Conservation (phyloP, 345 rosid species). For the Punica granatum region DNA sequence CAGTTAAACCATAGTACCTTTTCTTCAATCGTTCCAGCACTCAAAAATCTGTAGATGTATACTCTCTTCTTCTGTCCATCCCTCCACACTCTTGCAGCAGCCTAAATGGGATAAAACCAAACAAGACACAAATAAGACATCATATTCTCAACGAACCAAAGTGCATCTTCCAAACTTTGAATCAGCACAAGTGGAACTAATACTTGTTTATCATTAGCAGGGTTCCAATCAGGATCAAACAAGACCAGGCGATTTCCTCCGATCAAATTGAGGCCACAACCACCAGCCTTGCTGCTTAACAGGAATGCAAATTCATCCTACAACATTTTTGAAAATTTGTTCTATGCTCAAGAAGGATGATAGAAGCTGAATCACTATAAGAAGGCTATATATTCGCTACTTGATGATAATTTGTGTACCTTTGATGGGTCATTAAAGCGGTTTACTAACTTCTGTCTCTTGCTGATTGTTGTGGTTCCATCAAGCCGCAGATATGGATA, state of each 20-base stretch:
- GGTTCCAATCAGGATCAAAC: slow-evolving; percentile 99
- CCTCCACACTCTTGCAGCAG: slow-evolving; percentile 99
- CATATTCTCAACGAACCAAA: slow-evolving; percentile 9
- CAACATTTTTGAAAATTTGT: slow-evolving; percentile 8
- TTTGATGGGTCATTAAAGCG: slow-evolving; percentile 71
- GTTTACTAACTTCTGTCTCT: slow-evolving; percentile 94
- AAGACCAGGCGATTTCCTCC: slow-evolving; percentile 91
- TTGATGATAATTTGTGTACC: slow-evolving; percentile 29
- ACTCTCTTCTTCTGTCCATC: slow-evolving; percentile 99
- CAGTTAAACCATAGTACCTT: slow-evolving; percentile 37
- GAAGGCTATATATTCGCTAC: neutral
- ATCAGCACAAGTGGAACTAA: slow-evolving; percentile 7
- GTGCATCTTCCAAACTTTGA: neutral
- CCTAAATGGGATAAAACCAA: slow-evolving; percentile 36
- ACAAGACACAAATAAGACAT: slow-evolving; percentile 17
- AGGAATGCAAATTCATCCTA: slow-evolving; percentile 98
- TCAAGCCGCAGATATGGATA: slow-evolving; percentile 91
- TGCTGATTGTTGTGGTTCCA: slow-evolving; percentile 90
- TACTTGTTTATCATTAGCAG: slow-evolving; percentile 99
- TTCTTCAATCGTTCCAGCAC: slow-evolving; percentile 98
- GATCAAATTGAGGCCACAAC: slow-evolving; percentile 95
- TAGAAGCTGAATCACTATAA: neutral
- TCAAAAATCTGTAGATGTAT: slow-evolving; percentile 84
- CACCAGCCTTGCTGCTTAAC: slow-evolving; percentile 98
- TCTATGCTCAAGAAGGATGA: neutral